Percentiles rank a stretch among this genome's conserved stretches.
Conservation (phyloP, 192 early-diverging fungal species). For the Chytriomyces confervae region DNA sequence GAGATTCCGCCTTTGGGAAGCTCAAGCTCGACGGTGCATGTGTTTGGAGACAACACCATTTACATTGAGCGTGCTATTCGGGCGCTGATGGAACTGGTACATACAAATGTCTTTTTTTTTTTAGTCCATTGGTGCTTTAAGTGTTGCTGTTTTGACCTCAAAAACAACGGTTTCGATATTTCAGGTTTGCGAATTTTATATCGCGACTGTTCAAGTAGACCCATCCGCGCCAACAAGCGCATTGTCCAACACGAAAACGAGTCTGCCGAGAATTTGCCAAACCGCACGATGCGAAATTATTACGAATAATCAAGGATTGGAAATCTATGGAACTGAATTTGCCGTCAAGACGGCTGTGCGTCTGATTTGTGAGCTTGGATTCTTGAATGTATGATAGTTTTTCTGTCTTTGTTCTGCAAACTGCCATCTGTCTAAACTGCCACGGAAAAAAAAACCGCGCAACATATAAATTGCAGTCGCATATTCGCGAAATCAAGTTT, state of each 20-base stretch:
- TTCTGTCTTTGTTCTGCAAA: background rate
- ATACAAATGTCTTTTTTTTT: background rate
- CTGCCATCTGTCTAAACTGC: background rate
- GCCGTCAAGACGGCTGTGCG: slow-evolving; percentile 68
- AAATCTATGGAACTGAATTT: slow-evolving; percentile 72
- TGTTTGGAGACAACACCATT: slow-evolving; percentile 71
- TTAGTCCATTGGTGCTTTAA: background rate
- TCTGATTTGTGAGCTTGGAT: slow-evolving; percentile 56
- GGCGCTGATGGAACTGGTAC: slow-evolving; percentile 73
- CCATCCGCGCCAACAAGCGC: slow-evolving; percentile 35
- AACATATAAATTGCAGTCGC: slow-evolving; percentile 27
- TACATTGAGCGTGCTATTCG: slow-evolving; percentile 76
- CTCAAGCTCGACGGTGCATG: slow-evolving; percentile 53
- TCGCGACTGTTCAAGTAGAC: slow-evolving; percentile 51
- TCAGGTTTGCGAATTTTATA: slow-evolving; percentile 58
- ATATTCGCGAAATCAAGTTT: slow-evolving; percentile 71
- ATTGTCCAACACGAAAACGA: slow-evolving; percentile 43
- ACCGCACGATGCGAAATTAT: slow-evolving; percentile 69
- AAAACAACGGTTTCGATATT: background rate
- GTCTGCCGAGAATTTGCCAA: slow-evolving; percentile 54
- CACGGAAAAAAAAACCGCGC: background rate
- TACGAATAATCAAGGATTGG: slow-evolving; percentile 62
- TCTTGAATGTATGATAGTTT: slow-evolving; percentile 45
- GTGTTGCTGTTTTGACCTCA: background rate
- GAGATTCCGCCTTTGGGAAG: slow-evolving; percentile 69